A percentile compares a stretch with the other conserved stretches of the same genome.
phyloP scores from a whole-genome alignment of 169 alveolate genomes.

The Fabrea salina region DNA sequence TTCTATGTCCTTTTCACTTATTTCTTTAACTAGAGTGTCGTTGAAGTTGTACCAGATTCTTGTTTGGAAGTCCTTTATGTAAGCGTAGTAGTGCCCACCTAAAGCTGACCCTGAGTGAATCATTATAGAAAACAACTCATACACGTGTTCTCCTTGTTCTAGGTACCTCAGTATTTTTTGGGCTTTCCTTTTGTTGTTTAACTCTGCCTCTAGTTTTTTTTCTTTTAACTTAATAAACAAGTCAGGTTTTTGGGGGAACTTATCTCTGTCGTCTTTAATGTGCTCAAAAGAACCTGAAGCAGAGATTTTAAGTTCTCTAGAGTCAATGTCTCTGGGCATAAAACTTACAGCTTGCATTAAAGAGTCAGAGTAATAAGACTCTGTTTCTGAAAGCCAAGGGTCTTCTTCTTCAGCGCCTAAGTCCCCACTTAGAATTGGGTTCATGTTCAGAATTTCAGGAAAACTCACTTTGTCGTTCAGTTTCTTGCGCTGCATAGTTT shows the following conservation, averaged over 20 bases:
- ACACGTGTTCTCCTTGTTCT: constrained; percentile 59
- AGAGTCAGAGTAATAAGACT: constrained; percentile 34
- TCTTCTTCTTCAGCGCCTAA: constrained; percentile 39
- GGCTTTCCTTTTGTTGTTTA: constrained; percentile 10
- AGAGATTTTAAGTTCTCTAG: neutral
- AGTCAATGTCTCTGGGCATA: neutral
- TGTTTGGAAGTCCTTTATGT: constrained; percentile 44
- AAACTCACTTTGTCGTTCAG: constrained; percentile 77
- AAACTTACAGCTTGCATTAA: neutral
- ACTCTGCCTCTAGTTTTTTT: constrained; percentile 16
- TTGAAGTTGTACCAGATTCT: constrained; percentile 24
- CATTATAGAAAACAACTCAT: constrained; percentile 72
- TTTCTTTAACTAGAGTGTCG: constrained; percentile 28
- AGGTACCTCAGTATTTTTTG: constrained; percentile 36
- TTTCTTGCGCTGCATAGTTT: constrained; percentile 67
- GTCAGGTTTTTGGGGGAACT: neutral
- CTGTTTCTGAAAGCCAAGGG: constrained; percentile 41
- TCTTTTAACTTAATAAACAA: neutral
- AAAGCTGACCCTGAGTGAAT: constrained; percentile 83
- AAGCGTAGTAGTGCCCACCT: constrained; percentile 87
- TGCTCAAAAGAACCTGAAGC: neutral
- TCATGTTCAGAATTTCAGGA: constrained; percentile 81
- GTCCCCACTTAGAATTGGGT: constrained; percentile 41
- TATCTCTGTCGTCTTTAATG: constrained; percentile 6
- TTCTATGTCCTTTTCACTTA: constrained; percentile 24